phyloP scores from a whole-genome alignment of 768 basidiomycete species.

The Mycena belliarum region DNA sequence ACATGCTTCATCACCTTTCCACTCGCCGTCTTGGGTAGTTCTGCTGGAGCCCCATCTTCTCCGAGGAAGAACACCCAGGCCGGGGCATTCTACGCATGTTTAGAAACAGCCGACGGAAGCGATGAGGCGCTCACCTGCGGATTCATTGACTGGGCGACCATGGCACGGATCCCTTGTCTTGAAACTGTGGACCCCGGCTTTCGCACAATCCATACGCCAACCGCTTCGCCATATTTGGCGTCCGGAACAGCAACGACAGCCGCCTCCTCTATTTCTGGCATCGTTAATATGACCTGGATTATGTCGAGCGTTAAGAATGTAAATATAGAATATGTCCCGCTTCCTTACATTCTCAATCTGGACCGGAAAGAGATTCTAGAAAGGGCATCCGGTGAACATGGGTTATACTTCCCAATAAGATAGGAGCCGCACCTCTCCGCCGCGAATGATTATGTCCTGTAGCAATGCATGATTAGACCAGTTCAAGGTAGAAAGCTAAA shows the following conservation, averaged over 20 bases:
- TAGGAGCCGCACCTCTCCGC: constrained; percentile 62
- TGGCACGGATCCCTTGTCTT: constrained; percentile 52
- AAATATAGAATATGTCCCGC: constrained; percentile 28
- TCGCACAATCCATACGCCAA: constrained; percentile 76
- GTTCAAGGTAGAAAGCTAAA: not conserved
- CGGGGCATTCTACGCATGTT: constrained; percentile 63
- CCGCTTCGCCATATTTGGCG: constrained; percentile 69
- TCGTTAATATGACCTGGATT: constrained; percentile 15
- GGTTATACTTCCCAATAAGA: not conserved
- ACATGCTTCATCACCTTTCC: constrained; percentile 87
- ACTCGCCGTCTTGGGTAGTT: constrained; percentile 83
- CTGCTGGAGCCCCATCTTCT: constrained; percentile 56
- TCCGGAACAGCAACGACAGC: constrained; percentile 76
- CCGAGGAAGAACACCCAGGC: constrained; percentile 84
- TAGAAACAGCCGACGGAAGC: not conserved
- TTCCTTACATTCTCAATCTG: constrained; percentile 80
- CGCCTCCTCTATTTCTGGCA: constrained; percentile 57
- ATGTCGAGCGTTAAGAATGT: not conserved
- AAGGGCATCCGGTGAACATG: not conserved
- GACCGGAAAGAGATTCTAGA: constrained; percentile 80
- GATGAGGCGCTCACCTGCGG: constrained; percentile 59
- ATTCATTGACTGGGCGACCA: constrained; percentile 66
- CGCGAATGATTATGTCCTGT: constrained; percentile 83
- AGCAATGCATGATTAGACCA: too few species aligned
- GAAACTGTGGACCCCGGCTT: constrained; percentile 42